Evolutionary conservation across 2,329 filamentous ascomycete genomes (phyloP), one percentile per base, ranked within the genome.

Genomic region (Thelonectria discophora): DNA sequence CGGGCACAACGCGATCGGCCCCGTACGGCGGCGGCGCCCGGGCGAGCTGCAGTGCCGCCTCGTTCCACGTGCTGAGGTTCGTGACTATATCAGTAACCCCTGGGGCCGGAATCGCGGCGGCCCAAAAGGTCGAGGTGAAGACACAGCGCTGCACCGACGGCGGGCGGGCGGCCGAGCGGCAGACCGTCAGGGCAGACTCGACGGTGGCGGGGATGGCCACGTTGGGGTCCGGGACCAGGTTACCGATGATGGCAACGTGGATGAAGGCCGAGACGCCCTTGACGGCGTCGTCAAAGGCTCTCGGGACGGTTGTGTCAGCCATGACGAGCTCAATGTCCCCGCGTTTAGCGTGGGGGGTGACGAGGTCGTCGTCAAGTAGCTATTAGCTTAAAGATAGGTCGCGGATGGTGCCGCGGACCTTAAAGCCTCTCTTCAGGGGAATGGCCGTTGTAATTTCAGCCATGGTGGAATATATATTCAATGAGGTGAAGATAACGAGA

Each of bases 21-120:
- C n/a, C n/a, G n/a, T 70, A 70, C 0, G 68, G 68, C 0, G 68
- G 67, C 0, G 68, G 68, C 9, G 66, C 60, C 39, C 62, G 60
- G 1, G 68, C 68, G 0, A 6, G 9, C 10, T 60, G 34, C 4
- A 67, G 13, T 0, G 67, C 15, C 4, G 49, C 49, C 2, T 70
- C 64, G 24, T 70, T 70, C 68, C 67, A 70, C 0, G 62, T 70
- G 7, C 70, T 60, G 5, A 59, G 10, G 21, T 53, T 55, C 0
- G 51, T 50, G 24, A 70, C 58, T 0, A n/a, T 61, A 1, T 52
- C 49, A 0, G 48, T 47, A 0, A 54, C 60, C 0, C 60, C 67
- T 0, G 68, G 64, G 3, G 43, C 57, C 0, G 64, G 62, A 30
- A 67, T 62, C 0, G 65, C 40, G 1, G 64, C 32, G 2, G 68